phyloP scores from a whole-genome alignment of 140 eudicot genomes.

The Senecio squalidus region DNA sequence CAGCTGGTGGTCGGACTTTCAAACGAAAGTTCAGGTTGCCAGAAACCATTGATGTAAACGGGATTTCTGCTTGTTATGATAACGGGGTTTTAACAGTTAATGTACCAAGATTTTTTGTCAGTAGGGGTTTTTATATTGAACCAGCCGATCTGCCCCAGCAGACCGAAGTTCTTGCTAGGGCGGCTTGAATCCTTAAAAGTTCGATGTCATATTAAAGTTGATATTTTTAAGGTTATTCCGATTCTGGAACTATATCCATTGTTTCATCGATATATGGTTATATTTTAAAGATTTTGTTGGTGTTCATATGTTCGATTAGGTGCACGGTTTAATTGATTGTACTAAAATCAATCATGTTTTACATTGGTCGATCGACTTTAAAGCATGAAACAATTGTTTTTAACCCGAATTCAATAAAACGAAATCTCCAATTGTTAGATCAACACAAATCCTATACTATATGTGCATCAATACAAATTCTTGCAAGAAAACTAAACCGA shows the following conservation, averaged over 20 bases:
- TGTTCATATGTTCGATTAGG: conserved; percentile 11
- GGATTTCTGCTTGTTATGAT: conserved; percentile 80
- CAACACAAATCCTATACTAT: conserved; percentile 7
- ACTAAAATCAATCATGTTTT: conserved; percentile 11
- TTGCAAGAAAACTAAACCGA: conserved; percentile 16
- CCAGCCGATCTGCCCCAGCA: conserved; percentile 42
- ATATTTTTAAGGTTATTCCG: neutral
- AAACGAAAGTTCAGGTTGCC: conserved; percentile 76
- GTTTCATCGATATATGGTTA: conserved; percentile 2
- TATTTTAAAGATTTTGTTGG: conserved; percentile 11
- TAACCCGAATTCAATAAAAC: neutral
- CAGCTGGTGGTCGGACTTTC: conserved; percentile 45
- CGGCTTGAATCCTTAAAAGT: conserved; percentile 44
- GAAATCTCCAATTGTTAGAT: neutral
- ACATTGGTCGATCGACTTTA: neutral
- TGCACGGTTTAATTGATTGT: conserved; percentile 17
- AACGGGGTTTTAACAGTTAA: conserved; percentile 76
- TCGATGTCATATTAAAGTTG: neutral
- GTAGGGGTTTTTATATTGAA: conserved; percentile 58
- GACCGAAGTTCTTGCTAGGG: conserved; percentile 62
- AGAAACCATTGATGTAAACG: conserved; percentile 53
- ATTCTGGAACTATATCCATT: conserved; percentile 12
- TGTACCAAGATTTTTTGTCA: conserved; percentile 64
- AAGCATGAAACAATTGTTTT: neutral
- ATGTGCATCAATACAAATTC: conserved; percentile 13